These are phyloP conservation scores for Viridothelium virens DNA, from an alignment of 495 filamentous ascomycete species.

Conservation along the genomic window DNA sequence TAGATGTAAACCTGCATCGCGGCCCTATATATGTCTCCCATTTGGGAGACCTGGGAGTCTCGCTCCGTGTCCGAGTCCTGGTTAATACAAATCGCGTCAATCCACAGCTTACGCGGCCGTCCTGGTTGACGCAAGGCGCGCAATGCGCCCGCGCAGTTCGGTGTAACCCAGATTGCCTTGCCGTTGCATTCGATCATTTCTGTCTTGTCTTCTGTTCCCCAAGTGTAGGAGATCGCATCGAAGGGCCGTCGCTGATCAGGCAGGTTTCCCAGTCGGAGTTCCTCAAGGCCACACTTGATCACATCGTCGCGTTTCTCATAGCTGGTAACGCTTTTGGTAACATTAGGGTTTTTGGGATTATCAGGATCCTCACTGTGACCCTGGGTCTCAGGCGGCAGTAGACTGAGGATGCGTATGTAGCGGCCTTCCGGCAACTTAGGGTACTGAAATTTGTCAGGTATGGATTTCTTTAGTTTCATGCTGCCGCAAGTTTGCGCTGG, in stretches of 20 bases:
- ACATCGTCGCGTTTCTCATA: neutral
- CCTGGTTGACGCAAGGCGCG: neutral
- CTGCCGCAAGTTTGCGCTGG: neutral
- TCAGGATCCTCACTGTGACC: no score
- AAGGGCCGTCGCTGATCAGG: neutral
- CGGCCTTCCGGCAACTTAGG: neutral
- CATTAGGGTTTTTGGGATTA: no score
- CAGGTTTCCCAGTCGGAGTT: neutral
- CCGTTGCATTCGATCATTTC: neutral
- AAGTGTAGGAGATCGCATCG: slow-evolving; percentile 12
- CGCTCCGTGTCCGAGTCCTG: slow-evolving; percentile 8
- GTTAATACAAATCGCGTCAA: slow-evolving; percentile 18
- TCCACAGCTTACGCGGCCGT: slow-evolving; percentile 10
- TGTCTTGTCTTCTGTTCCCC: neutral
- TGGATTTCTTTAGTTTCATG: neutral
- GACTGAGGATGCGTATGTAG: neutral
- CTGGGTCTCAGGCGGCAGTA: neutral
- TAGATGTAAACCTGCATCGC: slow-evolving; percentile 7
- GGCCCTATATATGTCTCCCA: slow-evolving; percentile 13
- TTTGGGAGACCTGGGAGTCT: slow-evolving; percentile 11
- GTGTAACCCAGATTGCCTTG: neutral
- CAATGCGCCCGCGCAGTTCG: slow-evolving; percentile 9
- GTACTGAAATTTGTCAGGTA: neutral
- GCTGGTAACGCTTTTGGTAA: no score
- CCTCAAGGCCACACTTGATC: neutral